A percentile compares a stretch with the other conserved stretches of the same genome.
phyloP scores from a whole-genome alignment of 2,329 filamentous ascomycete genomes.

The Cordyceps cateniannulata region DNA sequence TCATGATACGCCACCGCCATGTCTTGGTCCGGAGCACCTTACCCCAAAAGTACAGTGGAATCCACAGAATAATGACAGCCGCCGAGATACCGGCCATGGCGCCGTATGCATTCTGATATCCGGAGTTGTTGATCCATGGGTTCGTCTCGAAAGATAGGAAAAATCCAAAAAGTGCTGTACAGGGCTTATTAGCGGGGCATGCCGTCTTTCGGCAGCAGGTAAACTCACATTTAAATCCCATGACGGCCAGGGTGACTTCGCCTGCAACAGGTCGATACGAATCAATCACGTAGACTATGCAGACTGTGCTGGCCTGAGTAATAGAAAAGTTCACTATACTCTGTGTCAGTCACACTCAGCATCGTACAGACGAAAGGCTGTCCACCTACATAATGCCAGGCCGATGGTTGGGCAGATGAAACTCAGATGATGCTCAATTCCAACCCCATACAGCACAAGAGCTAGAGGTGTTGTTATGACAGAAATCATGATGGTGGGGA shows the following conservation, averaged over 20 bases:
- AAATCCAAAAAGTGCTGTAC: constrained; percentile 42
- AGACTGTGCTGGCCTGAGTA: constrained; percentile 48
- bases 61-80: constrained; percentile 39
- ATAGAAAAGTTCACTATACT: constrained; percentile 47
- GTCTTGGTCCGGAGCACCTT: constrained; percentile 39
- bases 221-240: constrained; percentile 47
- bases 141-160: constrained; percentile 55
- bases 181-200: not conserved
- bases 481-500: constrained; percentile 43
- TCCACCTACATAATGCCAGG: constrained; percentile 41
- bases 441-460: constrained; percentile 40
- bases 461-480: constrained; percentile 27
- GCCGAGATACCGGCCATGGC: constrained; percentile 46
- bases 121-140: constrained; percentile 44
- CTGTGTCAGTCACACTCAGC: constrained; percentile 6
- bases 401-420: constrained; percentile 53
- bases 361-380: not conserved
- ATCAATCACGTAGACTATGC: constrained; percentile 52
- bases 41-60: constrained; percentile 34
- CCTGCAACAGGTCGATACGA: constrained; percentile 18
- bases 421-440: constrained; percentile 38
- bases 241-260: constrained; percentile 36
- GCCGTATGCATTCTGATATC: constrained; percentile 46
- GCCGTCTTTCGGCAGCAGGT: constrained; percentile 1
- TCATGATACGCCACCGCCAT: constrained; percentile 41